These are phyloP conservation scores for Cladochytrium replicatum DNA, from an alignment of 192 early-diverging fungal species.

Conservation along the genomic window DNA sequence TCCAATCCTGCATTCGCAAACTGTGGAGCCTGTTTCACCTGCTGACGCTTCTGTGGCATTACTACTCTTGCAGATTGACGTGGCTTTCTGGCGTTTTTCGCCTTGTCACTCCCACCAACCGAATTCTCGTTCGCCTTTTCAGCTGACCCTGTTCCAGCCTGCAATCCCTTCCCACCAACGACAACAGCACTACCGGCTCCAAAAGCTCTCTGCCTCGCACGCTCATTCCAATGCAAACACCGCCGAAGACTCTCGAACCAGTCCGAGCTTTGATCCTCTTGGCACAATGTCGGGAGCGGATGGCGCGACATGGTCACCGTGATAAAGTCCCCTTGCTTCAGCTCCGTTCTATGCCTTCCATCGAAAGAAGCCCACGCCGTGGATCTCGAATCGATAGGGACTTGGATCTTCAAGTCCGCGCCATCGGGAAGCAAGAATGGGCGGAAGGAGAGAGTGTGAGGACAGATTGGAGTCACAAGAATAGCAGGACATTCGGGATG, in stretches of 20 bases:
- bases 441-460: slow-evolving; percentile 62
- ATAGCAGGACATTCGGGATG: slow-evolving; percentile 94
- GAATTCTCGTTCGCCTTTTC: too few species aligned
- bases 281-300: slow-evolving; percentile 85
- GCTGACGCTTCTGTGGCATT: too few species aligned
- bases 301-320: slow-evolving; percentile 77
- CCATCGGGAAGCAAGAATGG: slow-evolving; percentile 92
- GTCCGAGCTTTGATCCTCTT: slow-evolving; percentile 51
- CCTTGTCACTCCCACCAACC: too few species aligned
- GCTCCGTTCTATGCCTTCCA: slow-evolving; percentile 79
- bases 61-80: too few species aligned
- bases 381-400: slow-evolving; percentile 68
- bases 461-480: slow-evolving; percentile 51
- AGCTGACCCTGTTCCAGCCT: too few species aligned
- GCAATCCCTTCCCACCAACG: too few species aligned
- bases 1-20: too few species aligned
- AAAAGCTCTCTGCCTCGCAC: slow-evolving; percentile 80
- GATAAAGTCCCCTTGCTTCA: slow-evolving; percentile 83
- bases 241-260: slow-evolving; percentile 85
- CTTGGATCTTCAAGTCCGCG: slow-evolving; percentile 85
- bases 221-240: slow-evolving; percentile 91
- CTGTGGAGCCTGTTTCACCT: too few species aligned
- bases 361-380: slow-evolving; percentile 89
- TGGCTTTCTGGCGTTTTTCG: too few species aligned
- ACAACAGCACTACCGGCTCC: too few species aligned